Base-by-base conservation (phyloP, 768 basidiomycete species). In the Rhizopogon sp. region DNA sequence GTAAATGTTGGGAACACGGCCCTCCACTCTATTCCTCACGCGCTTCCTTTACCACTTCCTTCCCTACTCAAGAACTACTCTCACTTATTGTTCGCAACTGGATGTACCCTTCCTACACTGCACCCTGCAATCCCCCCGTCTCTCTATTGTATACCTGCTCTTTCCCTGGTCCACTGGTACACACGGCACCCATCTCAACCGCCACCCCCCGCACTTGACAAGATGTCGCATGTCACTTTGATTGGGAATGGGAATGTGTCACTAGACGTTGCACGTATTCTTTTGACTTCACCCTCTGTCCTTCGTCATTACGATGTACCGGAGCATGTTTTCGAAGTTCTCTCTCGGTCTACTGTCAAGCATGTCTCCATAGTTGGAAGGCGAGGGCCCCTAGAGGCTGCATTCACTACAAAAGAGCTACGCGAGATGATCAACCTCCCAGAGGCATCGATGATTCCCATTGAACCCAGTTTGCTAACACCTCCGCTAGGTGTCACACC, bases 211-310 rank as follows among this genome's bases (percentile, higher is more conserved):
- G 75, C 84, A 0, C 78, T 93, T 2, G 81, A 90, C 31, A 78
- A 78, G 40, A 70, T 82, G 3, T 66, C 76, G 2, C 88, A 95
- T 60, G 84, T 95, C 29, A 83, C 90, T 1, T 73, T 99, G 52
- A 87, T 98, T 43, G 96, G 97, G 0, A 91, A 93, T 58, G 96
- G 96, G 10, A 98, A 98, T 61, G 95, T 99, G 54, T 88, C 94
- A 7, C 76, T 99, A 35, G 96, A 99, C 63, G 77, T 95, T 28
- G 93, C 94, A 1, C 82, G 95, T 5, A 92, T 98, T 66, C 80
- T 98, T 6, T 82, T 99, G 57, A 88, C 88, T 11, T 72, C 81
- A 2, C 79, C 86, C 1, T 73, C 79, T 16, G 70, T 74, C 2
- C 80, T 98, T 43, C 70, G 72, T 25, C 74, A 77, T 63, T 90